Base-by-base conservation (phyloP, 1,139 yeast species). In the Debaryomyces robertsiae region DNA sequence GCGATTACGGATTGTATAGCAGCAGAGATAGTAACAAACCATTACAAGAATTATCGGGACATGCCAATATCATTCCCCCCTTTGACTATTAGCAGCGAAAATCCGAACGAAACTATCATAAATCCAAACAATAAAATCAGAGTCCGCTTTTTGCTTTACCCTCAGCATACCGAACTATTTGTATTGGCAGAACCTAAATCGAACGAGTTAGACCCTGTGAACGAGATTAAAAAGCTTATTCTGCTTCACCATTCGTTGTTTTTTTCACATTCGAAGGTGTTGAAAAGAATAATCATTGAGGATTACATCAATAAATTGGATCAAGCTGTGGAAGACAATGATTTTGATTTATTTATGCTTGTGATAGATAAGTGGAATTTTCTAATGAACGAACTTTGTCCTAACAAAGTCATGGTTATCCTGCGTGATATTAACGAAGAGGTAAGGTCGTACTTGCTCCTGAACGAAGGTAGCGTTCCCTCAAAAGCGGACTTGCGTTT, bases 121-220 rank as follows among this genome's bases (percentile, higher is more conserved):
- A 68, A 69, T 42, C 55, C 64, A 1, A 36, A 48, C 23, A 77
- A 62, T 54, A 63, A 50, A 48, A 57, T 65, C 45, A 69, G 60
- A 46, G 59, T 65, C 30, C 63, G 68, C 44, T 67, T 66, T 41
- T 54, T 73, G 9, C 55, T 73, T 17, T 69, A 71, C 43, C 77
- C 77, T 0, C 60, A 64, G 39, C 75, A 71, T 44, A 54, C 53
- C 30, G 78, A 73, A 47, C 64, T 63, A 54, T 73, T 63, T 44
- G 44, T 71, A 10, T 55, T 73, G 34, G 77, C 73, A 1, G 65
- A 57, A 9, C 79, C 81, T 3, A 77, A 75, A 46, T 65, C 70
- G 38, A 77, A 77, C 40, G 86, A 81, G 47, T 69, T 84, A 44
- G 82, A 86, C 53, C 93, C 96, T 3, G 67, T 85, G 47, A 75